phyloP scores from a whole-genome alignment of 345 rosid species.

The Citrus sp. region DNA sequence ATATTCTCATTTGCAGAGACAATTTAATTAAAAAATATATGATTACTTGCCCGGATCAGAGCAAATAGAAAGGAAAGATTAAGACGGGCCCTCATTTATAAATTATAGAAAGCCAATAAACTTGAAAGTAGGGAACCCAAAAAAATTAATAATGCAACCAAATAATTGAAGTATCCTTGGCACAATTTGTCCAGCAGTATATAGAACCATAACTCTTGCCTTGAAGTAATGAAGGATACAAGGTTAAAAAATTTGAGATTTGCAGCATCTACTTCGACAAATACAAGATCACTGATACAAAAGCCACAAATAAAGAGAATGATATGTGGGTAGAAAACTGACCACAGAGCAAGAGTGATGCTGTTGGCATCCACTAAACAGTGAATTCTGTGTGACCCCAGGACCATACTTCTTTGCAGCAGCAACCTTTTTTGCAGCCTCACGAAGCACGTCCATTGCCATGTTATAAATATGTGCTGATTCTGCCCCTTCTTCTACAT shows the following conservation, averaged over 20 bases:
- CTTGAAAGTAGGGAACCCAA: neutral
- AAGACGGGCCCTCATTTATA: neutral
- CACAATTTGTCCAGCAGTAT: neutral
- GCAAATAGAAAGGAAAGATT: neutral
- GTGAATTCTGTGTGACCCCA: slow-evolving; percentile 3
- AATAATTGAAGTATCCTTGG: neutral
- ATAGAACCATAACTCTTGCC: neutral
- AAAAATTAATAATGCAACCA: neutral
- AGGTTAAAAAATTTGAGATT: neutral
- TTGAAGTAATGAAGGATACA: neutral
- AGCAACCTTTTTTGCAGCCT: slow-evolving; percentile 35
- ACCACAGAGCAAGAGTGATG: slow-evolving; percentile 27
- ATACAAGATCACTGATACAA: neutral
- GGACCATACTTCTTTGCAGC: slow-evolving; percentile 27
- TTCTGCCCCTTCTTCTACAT: slow-evolving; percentile 33
- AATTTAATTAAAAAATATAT: neutral
- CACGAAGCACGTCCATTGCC: slow-evolving; percentile 40
- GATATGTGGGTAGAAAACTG: slow-evolving; percentile 9
- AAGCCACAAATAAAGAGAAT: neutral
- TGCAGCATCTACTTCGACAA: neutral
- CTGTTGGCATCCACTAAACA: slow-evolving; percentile 14
- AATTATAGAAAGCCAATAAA: neutral
- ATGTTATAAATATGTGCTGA: slow-evolving; percentile 23
- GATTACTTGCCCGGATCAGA: neutral
- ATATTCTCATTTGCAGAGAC: neutral